Conservation (phyloP, 768 basidiomycete species). For the Cystobasidium tubakii region DNA sequence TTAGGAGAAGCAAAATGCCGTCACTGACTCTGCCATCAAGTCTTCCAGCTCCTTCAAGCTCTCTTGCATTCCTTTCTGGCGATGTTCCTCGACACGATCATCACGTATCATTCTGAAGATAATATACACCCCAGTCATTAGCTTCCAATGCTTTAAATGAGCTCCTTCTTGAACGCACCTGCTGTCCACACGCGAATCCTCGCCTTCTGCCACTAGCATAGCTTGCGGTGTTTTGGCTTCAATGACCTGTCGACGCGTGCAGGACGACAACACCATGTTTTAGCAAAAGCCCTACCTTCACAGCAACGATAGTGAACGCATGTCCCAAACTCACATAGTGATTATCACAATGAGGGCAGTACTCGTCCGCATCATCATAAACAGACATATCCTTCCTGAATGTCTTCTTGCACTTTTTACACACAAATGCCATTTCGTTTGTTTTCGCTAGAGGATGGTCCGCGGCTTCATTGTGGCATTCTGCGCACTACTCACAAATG, state of each 20-base stretch:
- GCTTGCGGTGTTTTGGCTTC: slow-evolving; percentile 87
- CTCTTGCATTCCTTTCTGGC: slow-evolving; percentile 28
- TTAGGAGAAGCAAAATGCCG: too few species aligned
- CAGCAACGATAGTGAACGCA: background rate
- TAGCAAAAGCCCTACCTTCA: too few species aligned
- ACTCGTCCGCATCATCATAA: slow-evolving; percentile 97
- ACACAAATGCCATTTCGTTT: slow-evolving; percentile 74
- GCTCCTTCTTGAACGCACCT: slow-evolving; percentile 63
- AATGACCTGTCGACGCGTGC: slow-evolving; percentile 60
- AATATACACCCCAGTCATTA: background rate
- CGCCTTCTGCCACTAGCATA: slow-evolving; percentile 77
- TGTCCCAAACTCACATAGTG: slow-evolving; percentile 87
- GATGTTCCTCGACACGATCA: slow-evolving; percentile 34
- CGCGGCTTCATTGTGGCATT: slow-evolving; percentile 84
- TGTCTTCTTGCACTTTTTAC: slow-evolving; percentile 89
- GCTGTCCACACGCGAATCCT: slow-evolving; percentile 79
- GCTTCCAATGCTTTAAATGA: too few species aligned
- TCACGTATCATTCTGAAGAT: slow-evolving; percentile 33
- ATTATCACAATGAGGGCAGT: slow-evolving; percentile 96
- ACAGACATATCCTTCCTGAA: slow-evolving; percentile 88
- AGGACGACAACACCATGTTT: too few species aligned
- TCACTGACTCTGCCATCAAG: slow-evolving; percentile 32
- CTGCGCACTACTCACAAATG: slow-evolving; percentile 58
- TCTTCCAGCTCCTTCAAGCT: slow-evolving; percentile 31
- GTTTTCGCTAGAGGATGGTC: slow-evolving; percentile 68